Evolutionary conservation across 129 eudicot species (phyloP).

Genomic region (Apium graveolens): DNA sequence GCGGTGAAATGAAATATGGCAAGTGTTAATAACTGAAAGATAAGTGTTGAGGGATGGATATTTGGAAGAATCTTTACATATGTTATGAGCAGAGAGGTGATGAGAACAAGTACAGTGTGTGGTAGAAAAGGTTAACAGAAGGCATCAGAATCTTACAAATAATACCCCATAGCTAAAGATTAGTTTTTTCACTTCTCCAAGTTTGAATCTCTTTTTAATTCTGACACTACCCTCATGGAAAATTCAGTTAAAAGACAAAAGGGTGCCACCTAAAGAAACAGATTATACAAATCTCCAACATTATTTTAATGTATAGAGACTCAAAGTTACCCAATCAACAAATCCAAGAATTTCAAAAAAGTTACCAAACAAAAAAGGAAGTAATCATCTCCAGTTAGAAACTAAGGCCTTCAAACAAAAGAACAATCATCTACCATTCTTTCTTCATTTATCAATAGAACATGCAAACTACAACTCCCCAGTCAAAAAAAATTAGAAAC

Average conservation of each 20-base stretch:
- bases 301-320: background rate
- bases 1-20: slow-evolving; percentile 4
- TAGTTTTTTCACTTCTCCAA: slow-evolving; percentile 13
- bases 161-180: slow-evolving; percentile 33
- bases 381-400: background rate
- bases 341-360: slow-evolving; percentile 3
- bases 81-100: slow-evolving; percentile 36
- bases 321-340: background rate
- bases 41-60: slow-evolving; percentile 23
- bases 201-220: slow-evolving; percentile 20
- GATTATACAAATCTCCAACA: background rate
- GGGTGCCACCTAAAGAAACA: slow-evolving; percentile 36
- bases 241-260: slow-evolving; percentile 44
- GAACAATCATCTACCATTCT: background rate
- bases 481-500: background rate
- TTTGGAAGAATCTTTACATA: slow-evolving; percentile 35
- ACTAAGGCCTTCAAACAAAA: background rate
- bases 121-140: slow-evolving; percentile 31
- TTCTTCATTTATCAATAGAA: background rate
- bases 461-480: background rate
- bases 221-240: slow-evolving; percentile 86
- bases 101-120: slow-evolving; percentile 21
- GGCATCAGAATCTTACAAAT: slow-evolving; percentile 44
- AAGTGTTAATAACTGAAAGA: slow-evolving; percentile 22
- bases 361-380: slow-evolving; percentile 3